Base-by-base conservation (phyloP, 2,329 filamentous ascomycete genomes). In the Nigrospora sphaerica region DNA sequence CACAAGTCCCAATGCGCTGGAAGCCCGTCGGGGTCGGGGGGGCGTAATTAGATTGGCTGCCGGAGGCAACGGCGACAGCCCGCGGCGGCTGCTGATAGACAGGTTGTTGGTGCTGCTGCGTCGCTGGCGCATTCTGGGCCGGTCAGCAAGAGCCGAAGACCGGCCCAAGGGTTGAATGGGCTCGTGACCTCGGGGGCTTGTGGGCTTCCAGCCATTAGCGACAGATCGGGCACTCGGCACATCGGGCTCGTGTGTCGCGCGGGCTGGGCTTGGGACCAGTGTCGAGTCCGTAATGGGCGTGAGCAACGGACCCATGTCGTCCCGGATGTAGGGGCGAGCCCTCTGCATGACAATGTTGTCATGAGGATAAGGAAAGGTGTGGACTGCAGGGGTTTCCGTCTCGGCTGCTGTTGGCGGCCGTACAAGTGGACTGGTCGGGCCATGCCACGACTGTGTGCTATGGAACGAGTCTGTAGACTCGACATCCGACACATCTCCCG, bases 1-100 rank as follows among this genome's bases (percentile, higher is more conserved):
- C 32, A 75, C 68, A 0, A 71, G 67, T 33, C 68, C 65, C 6
- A 77, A 55, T 6, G 64, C 70, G 36, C 56, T 62, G 33, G 67
- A 59, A 47, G 68, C 63, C 41, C 67, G 59, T 35, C 65, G 56
- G 36, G 52, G 57, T 48, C 49, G 57, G 51, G 67, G 62, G 5
- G 80, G 75, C 6, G 75, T 73, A 57, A 85, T 81, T 11, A 90
- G 66, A 49, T 83, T 85, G 7, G 83, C 81, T 0, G 83, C 72
- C 1, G 83, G 75, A 3, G 86, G 85, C 50, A 90, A 72, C 0
- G 85, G 83, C 0, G 85, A 85, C 9, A 86, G 69, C 10, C 77
- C 75, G 34, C 80, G 76, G 47, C 75, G 72, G 46, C 73, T 70
- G 47, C 73, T 70, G 3, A 72, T 68, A 39, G 74, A 75, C 32